A percentile compares a stretch with the other conserved stretches of the same genome.
Evolutionary conservation across 73 alveolate species (phyloP).

Genomic region (Paramecium tetraurelia): DNA sequence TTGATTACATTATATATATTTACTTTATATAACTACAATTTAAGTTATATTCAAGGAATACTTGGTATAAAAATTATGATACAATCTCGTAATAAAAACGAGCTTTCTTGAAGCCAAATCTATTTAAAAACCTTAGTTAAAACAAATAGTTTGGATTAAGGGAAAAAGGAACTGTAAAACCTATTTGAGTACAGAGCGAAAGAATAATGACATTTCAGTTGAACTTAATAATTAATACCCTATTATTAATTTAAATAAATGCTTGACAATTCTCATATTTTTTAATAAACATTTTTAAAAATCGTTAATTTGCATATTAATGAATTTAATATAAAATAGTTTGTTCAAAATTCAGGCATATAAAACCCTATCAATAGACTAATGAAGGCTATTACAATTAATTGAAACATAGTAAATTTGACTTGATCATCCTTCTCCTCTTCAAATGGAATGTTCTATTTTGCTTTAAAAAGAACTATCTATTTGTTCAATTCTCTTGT

Average conservation of each 20-base stretch:
- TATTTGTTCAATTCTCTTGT: not conserved
- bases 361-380: not conserved
- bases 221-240: not conserved
- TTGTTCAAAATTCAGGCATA: not conserved
- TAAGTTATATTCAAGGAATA: not conserved
- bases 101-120: not conserved
- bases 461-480: not conserved
- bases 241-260: not conserved
- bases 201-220: not conserved
- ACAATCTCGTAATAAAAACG: not conserved
- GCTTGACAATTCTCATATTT: not conserved
- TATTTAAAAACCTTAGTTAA: not conserved
- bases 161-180: not conserved
- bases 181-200: not conserved
- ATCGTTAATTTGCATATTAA: not conserved
- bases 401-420: not conserved
- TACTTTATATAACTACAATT: not conserved
- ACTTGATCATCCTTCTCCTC: not conserved
- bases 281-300: no score
- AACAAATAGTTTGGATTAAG: not conserved
- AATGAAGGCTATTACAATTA: not conserved
- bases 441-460: slow-evolving; percentile 1
- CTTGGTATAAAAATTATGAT: not conserved
- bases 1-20: not conserved
- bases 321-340: not conserved